A percentile compares a stretch with the other conserved stretches of the same genome.
These are phyloP conservation scores for Catharanthus roseus DNA, from an alignment of 257 asterid genomes.

Conservation along the genomic window DNA sequence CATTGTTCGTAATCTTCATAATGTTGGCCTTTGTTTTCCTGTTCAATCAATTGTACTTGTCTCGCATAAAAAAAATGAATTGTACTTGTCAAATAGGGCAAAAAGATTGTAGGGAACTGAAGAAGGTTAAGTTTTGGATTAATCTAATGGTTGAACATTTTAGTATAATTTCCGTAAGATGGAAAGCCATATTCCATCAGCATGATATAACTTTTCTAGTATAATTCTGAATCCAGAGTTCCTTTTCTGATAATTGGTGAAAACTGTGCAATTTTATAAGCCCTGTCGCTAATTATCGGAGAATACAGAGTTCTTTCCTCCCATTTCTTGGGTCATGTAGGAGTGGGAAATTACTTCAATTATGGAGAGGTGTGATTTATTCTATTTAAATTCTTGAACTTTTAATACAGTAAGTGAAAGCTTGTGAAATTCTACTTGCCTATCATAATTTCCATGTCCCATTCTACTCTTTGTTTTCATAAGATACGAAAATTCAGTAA, in stretches of 20 bases:
- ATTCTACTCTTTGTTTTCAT: too few species aligned
- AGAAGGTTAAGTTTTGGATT: neutral
- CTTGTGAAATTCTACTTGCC: neutral
- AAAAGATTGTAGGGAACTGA: neutral
- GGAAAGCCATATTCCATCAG: too few species aligned
- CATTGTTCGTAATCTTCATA: slow-evolving; percentile 31
- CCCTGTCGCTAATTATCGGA: too few species aligned
- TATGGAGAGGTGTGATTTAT: neutral
- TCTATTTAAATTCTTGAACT: neutral
- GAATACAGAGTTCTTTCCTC: too few species aligned
- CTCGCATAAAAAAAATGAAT: too few species aligned
- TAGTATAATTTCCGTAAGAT: too few species aligned
- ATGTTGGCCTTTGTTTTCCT: neutral
- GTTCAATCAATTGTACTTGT: neutral
- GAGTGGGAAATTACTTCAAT: neutral
- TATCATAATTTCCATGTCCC: neutral
- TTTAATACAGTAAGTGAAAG: neutral
- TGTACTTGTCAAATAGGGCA: neutral
- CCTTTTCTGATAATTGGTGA: neutral
- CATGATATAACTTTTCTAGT: too few species aligned
- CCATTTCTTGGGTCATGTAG: neutral
- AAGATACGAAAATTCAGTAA: neutral
- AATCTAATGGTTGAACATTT: too few species aligned
- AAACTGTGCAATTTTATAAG: too few species aligned
- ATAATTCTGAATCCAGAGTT: neutral